Evolutionary conservation across 2,329 filamentous ascomycete genomes (phyloP), one percentile per base, ranked within the genome.

Genomic region (Scedosporium aurantiacum): DNA sequence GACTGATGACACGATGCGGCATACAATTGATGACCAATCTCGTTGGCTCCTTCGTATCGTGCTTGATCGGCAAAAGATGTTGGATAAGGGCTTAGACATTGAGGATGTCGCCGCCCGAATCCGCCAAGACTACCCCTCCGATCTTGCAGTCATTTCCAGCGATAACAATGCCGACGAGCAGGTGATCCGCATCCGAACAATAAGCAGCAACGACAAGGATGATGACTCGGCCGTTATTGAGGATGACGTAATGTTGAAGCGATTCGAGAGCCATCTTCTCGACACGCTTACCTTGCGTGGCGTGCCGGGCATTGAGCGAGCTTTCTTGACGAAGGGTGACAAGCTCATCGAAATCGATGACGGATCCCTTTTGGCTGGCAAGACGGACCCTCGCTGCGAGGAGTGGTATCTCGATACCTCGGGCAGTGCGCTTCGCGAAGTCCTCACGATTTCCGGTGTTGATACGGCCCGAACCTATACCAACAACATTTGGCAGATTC

Each of bases 391-490:
- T 2, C 78, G 83, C 37, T 97, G 92, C 77, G 87, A 89, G 65
- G 92, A 97, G 73, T 97, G 91, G 91, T 94, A 94, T 71, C 82
- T 99, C 60, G 94, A 99, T 74, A 99, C 95, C 4, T 91, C 87
- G 63, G 94, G 94, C 69, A 95, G 92, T 50, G 83, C 92, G 54
- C 81, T 99, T 61, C 88, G 88, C 56, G 85, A 91, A 28, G 91
- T 97, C 14, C 79, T 99, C 66, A 82, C 87, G 3, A 88, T 97
- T 58, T 87, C 92, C 37, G 95, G 94, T 58, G 92, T 99, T 32
- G 91, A 99, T 69, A 79, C 90, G 10, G 86, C 78, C 27, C 86
- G 91, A 63, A 97, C 93, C 2, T 95, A 91, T 72, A 95, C 91
- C 63, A 99, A 99, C 78, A 91, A 96, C 70, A 89, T 99, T 72